Conservation (phyloP, 306 rosid genomes). For the Abrus precatorius region DNA sequence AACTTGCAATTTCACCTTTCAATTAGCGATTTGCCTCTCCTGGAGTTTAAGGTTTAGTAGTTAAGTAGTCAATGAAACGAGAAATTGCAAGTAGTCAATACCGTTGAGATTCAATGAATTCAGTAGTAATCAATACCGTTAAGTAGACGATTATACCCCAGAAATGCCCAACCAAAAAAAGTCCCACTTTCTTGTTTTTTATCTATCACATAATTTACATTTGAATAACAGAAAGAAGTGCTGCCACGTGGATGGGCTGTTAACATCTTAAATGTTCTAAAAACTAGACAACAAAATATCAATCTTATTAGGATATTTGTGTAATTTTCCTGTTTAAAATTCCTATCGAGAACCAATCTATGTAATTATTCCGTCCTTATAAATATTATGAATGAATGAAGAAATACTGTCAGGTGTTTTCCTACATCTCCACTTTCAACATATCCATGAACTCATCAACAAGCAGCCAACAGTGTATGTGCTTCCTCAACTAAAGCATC, state of each 20-base stretch:
- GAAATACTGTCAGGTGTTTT: slow-evolving; percentile 47
- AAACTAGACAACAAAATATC: background rate
- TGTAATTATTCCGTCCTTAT: slow-evolving; percentile 8
- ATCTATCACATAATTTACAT: background rate
- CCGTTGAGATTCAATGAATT: background rate
- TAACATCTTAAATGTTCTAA: background rate
- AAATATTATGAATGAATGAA: slow-evolving; percentile 1
- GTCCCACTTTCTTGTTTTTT: background rate
- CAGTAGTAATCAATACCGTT: background rate
- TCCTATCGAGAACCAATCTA: background rate
- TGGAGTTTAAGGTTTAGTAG: background rate
- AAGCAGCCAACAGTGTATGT: slow-evolving; percentile 61
- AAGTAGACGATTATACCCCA: background rate
- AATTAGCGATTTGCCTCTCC: slow-evolving; percentile 1
- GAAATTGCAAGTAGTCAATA: too few relatives aligned
- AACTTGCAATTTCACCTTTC: background rate
- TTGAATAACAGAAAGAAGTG: background rate
- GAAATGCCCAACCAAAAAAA: background rate
- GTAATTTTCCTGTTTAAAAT: background rate
- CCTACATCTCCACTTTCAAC: slow-evolving; percentile 64
- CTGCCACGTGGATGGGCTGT: background rate
- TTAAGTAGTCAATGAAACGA: too few relatives aligned
- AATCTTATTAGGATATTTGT: background rate
- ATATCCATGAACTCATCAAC: slow-evolving; percentile 51
- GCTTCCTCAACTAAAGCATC: slow-evolving; percentile 66